Percentiles rank a stretch among this genome's conserved stretches.
Evolutionary conservation across 1,139 yeast species (phyloP).

Genomic region (Debaryomycetaceae sp.): DNA sequence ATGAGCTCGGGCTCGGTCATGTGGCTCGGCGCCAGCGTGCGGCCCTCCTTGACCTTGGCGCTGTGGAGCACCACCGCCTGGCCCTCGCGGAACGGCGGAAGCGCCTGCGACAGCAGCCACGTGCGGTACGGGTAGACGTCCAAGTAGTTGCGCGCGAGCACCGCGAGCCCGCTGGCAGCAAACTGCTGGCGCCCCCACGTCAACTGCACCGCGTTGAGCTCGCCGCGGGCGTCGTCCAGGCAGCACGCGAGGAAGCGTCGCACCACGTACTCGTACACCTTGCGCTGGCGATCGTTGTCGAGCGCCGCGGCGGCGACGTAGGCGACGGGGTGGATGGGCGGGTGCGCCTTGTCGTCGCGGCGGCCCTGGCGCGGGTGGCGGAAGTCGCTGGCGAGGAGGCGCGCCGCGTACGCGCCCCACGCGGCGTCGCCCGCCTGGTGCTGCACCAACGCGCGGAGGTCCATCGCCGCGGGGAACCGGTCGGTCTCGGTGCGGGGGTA

Average conservation of each 20-base stretch:
- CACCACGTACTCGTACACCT: conserved; percentile 82
- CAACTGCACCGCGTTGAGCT: conserved; percentile 55
- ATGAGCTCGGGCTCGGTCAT: conserved; percentile 92
- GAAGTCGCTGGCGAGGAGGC: conserved; percentile 34
- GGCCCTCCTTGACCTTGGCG: conserved; percentile 65
- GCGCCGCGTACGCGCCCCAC: conserved; percentile 48
- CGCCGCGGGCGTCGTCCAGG: conserved; percentile 85
- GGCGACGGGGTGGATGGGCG: conserved; percentile 92
- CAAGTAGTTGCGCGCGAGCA: conserved; percentile 67
- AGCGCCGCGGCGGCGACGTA: conserved; percentile 32
- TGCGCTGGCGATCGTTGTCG: conserved; percentile 49
- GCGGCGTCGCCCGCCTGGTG: conserved; percentile 50
- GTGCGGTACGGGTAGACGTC: conserved; percentile 75
- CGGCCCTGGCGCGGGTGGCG: conserved; percentile 70
- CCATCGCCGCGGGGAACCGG: conserved; percentile 71
- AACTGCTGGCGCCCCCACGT: conserved; percentile 80
- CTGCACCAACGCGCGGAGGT: conserved; percentile 53
- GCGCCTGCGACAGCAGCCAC: conserved; percentile 65
- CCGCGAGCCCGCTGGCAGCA: conserved; percentile 66
- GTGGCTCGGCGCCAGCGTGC: conserved; percentile 73
- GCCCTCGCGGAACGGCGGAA: conserved; percentile 63
- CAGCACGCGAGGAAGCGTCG: conserved; percentile 90
- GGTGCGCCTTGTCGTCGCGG: conserved; percentile 94
- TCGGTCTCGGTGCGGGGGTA: conserved; percentile 99
- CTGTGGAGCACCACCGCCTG: conserved; percentile 51